Conservation (phyloP, 306 rosid genomes). For the Albizia julibrissin region DNA sequence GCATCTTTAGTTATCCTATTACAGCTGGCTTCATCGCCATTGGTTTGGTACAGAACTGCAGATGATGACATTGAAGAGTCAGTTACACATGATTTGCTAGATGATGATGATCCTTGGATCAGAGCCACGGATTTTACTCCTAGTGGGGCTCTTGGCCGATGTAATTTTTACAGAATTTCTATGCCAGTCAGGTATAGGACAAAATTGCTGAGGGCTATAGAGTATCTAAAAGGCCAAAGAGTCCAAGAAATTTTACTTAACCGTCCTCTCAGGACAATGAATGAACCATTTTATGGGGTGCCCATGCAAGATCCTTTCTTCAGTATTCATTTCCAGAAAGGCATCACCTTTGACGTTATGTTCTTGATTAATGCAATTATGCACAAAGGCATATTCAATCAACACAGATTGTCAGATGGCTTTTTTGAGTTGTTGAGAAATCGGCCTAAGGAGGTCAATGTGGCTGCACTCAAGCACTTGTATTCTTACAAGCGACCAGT, state of each 20-base stretch:
- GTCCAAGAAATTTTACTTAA: slow-evolving; percentile 33
- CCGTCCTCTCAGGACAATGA: slow-evolving; percentile 35
- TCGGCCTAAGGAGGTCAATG: slow-evolving; percentile 50
- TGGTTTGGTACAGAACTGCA: slow-evolving; percentile 68
- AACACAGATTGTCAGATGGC: slow-evolving; percentile 50
- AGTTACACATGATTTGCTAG: slow-evolving; percentile 53
- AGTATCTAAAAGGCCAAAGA: slow-evolving; percentile 46
- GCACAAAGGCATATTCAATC: slow-evolving; percentile 62
- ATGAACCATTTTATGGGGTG: slow-evolving; percentile 57
- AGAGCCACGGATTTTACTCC: slow-evolving; percentile 67
- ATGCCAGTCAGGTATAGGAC: slow-evolving; percentile 56
- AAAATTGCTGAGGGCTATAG: slow-evolving; percentile 50
- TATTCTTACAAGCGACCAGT: slow-evolving; percentile 47
- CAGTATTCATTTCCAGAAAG: slow-evolving; percentile 40
- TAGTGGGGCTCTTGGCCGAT: slow-evolving; percentile 63
- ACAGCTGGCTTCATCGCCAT: slow-evolving; percentile 58
- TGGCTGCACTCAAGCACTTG: slow-evolving; percentile 63
- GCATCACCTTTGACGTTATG: slow-evolving; percentile 49
- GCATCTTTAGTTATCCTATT: slow-evolving; percentile 44
- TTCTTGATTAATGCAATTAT: slow-evolving; percentile 58
- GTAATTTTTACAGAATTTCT: slow-evolving; percentile 53
- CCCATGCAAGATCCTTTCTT: slow-evolving; percentile 49
- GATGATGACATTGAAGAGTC: slow-evolving; percentile 59
- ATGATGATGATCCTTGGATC: slow-evolving; percentile 79
- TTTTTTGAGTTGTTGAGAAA: slow-evolving; percentile 50